These are phyloP conservation scores for Ustilago trichophora DNA, from an alignment of 1,284 basidiomycete genomes.

Conservation along the genomic window DNA sequence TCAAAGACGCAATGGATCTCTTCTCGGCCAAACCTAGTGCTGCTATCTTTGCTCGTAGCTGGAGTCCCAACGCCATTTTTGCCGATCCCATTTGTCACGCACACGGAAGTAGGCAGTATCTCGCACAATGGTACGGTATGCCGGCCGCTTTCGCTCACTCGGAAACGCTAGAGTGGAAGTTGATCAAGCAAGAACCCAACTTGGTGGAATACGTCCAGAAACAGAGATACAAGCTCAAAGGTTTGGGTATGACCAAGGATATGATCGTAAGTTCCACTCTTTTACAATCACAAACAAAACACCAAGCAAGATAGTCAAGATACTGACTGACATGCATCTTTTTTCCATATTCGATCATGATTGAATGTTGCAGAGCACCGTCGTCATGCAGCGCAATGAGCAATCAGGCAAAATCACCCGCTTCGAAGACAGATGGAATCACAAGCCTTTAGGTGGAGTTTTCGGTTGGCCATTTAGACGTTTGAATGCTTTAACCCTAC, in stretches of 20 bases:
- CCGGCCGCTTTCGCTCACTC: conserved; percentile 72
- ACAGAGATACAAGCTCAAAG: conserved; percentile 71
- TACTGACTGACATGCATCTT: too few species aligned
- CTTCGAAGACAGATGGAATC: conserved; percentile 74
- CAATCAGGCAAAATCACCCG: conserved; percentile 72
- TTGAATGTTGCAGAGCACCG: too few species aligned
- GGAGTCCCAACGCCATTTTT: conserved; percentile 73
- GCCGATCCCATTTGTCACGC: conserved; percentile 68
- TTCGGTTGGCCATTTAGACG: conserved; percentile 30
- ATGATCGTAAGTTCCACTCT: too few species aligned
- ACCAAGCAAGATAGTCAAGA: too few species aligned
- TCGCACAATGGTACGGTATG: conserved; percentile 74
- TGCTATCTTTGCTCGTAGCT: conserved; percentile 73
- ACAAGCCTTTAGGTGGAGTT: conserved; percentile 17
- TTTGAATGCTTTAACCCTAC: conserved; percentile 26
- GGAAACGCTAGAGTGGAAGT: conserved; percentile 70
- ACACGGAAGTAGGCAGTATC: conserved; percentile 16
- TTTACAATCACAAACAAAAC: too few species aligned
- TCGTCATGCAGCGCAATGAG: conserved; percentile 75
- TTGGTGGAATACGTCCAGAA: conserved; percentile 73
- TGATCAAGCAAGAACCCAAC: conserved; percentile 71
- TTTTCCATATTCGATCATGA: too few species aligned
- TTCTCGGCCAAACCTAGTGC: conserved; percentile 72
- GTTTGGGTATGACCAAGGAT: conserved; percentile 70
- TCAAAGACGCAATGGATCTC: conserved; percentile 65